A percentile compares a stretch with the other conserved stretches of the same genome.
These are phyloP conservation scores for Ophiostoma novo-ulmi DNA, from an alignment of 2,329 filamentous ascomycete species.

Conservation along the genomic window DNA sequence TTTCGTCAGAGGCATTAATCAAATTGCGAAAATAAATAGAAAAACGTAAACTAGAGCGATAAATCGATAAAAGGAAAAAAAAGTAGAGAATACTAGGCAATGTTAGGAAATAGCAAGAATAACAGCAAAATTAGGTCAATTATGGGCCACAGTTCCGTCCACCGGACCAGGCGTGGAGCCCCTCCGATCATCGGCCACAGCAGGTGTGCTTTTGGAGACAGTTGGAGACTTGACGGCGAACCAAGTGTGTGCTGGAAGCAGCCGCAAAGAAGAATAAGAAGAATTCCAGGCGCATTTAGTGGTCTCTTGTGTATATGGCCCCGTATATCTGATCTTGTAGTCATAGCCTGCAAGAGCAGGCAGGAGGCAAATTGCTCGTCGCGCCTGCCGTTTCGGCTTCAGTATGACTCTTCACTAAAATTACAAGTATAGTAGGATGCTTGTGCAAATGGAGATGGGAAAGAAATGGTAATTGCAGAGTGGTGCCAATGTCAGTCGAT, in stretches of 20 bases:
- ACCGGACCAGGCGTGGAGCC: conserved; percentile 22
- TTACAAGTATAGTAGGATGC: background rate
- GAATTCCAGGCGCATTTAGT: conserved; percentile 6
- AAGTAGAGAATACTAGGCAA: background rate
- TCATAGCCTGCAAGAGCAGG: background rate
- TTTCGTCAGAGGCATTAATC: background rate
- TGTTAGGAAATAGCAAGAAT: background rate
- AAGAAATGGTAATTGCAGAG: background rate
- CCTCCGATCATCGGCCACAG: conserved; percentile 27
- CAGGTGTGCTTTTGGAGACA: background rate
- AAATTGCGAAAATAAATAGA: background rate
- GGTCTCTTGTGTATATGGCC: background rate
- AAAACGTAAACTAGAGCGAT: conserved; percentile 2
- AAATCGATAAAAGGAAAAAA: background rate
- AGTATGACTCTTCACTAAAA: background rate
- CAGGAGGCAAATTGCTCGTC: conserved; percentile 1
- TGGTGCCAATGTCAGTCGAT: background rate
- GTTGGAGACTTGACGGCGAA: background rate
- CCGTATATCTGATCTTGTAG: conserved; percentile 3
- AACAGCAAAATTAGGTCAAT: background rate
- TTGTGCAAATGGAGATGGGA: too few relatives aligned
- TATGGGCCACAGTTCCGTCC: conserved; percentile 18
- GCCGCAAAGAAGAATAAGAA: conserved; percentile 7
- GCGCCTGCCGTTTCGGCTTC: background rate
- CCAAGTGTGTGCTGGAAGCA: background rate